These are phyloP conservation scores for Podaxis carcinomalis DNA, from an alignment of 768 basidiomycete species.

Conservation along the genomic window DNA sequence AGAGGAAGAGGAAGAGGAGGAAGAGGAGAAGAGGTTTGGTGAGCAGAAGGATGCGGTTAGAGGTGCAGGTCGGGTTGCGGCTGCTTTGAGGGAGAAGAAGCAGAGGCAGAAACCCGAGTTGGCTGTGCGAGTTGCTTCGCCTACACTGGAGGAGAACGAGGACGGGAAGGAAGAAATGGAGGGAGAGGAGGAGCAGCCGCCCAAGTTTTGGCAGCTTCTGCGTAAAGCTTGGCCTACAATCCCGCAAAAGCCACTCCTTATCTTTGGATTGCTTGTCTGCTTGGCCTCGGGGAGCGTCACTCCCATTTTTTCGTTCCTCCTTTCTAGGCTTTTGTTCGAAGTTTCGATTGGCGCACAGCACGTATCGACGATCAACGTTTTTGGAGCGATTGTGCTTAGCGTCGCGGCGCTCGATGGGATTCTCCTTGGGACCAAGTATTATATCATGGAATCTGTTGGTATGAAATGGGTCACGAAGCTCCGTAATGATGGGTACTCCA, in stretches of 20 bases:
- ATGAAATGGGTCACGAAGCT: constrained; percentile 72
- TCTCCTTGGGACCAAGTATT: constrained; percentile 71
- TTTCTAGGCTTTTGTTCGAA: constrained; percentile 75
- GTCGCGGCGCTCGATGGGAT: constrained; percentile 76
- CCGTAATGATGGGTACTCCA: constrained; percentile 50
- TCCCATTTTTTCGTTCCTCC: constrained; percentile 87
- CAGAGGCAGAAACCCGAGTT: constrained; percentile 16
- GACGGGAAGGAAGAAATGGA: constrained; percentile 1
- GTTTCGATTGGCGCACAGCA: constrained; percentile 70
- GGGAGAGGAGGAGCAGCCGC: constrained; percentile 17
- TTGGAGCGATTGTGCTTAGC: constrained; percentile 68
- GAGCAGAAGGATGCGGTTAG: constrained; percentile 38
- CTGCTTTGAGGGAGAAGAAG: constrained; percentile 20
- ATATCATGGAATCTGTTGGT: constrained; percentile 71
- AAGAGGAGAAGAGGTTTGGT: constrained; percentile 29
- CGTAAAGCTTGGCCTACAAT: constrained; percentile 63
- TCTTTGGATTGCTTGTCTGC: constrained; percentile 67
- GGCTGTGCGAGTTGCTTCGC: constrained; percentile 13
- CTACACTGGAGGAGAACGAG: background rate
- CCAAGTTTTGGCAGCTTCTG: constrained; percentile 44
- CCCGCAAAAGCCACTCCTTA: constrained; percentile 67
- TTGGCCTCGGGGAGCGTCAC: constrained; percentile 79
- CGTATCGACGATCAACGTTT: constrained; percentile 55
- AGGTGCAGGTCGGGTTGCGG: constrained; percentile 33
- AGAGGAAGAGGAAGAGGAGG: constrained; percentile 14